These are phyloP conservation scores for Nakaseomyces uthaithaninus DNA, from an alignment of 1,139 yeast genomes.

Conservation along the genomic window DNA sequence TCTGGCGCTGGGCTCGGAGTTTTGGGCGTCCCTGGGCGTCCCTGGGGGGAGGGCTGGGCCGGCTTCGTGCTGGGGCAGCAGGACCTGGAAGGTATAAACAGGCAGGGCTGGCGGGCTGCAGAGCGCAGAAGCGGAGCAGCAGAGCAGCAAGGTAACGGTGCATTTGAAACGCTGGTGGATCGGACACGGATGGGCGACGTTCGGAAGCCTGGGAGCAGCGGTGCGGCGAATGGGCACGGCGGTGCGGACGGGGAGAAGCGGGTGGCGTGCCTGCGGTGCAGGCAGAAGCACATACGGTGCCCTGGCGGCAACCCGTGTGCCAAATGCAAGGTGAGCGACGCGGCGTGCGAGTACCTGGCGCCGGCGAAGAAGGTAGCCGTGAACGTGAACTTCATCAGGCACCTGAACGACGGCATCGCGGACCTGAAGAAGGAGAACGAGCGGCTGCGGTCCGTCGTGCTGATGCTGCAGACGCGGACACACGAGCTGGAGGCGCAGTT, in stretches of 20 bases:
- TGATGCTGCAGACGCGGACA: slow-evolving; percentile 2
- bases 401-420: slow-evolving; percentile 57
- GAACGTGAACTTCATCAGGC: slow-evolving; percentile 62
- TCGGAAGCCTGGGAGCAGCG: too few relatives aligned
- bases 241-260: slow-evolving; percentile 8
- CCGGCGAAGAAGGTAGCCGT: slow-evolving; percentile 74
- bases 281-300: slow-evolving; percentile 69
- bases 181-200: neutral
- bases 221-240: neutral
- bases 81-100: too few relatives aligned
- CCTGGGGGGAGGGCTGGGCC: too few relatives aligned
- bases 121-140: too few relatives aligned
- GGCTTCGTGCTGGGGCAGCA: too few relatives aligned
- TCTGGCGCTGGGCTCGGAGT: too few relatives aligned
- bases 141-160: too few relatives aligned
- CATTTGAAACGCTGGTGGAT: too few relatives aligned
- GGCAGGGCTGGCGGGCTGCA: too few relatives aligned
- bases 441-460: slow-evolving; percentile 39
- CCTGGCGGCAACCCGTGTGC: slow-evolving; percentile 76
- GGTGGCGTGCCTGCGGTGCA: slow-evolving; percentile 54
- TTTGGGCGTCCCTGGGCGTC: too few relatives aligned
- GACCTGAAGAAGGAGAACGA: slow-evolving; percentile 47
- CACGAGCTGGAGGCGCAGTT: neutral
- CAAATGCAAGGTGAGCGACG: slow-evolving; percentile 51
- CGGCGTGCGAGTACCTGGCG: slow-evolving; percentile 66